Percentiles rank a stretch among this genome's conserved stretches.
These are phyloP conservation scores for Sclerotinia minor DNA, from an alignment of 2,329 filamentous ascomycete species.

Conservation along the genomic window DNA sequence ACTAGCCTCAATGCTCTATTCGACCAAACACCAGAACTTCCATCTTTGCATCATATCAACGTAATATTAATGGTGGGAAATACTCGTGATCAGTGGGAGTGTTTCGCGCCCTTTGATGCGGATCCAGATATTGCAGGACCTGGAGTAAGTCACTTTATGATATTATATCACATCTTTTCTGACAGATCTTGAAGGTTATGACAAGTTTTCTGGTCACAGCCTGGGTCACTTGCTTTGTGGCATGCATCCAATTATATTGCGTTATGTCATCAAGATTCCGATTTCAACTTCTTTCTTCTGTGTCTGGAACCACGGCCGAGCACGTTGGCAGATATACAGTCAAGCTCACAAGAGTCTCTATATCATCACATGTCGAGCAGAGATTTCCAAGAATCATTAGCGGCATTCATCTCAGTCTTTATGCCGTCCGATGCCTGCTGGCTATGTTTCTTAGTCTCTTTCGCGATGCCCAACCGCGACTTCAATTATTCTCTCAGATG, in stretches of 20 bases:
- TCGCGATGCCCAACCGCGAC: conserved; percentile 5
- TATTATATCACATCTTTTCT: neutral
- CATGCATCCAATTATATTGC: conserved; percentile 27
- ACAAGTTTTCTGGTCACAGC: conserved; percentile 26
- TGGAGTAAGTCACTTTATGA: conserved; percentile 23
- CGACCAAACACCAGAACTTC: neutral
- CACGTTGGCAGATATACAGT: conserved; percentile 20
- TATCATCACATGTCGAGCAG: neutral
- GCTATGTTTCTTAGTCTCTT: conserved; percentile 21
- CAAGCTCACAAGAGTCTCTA: neutral
- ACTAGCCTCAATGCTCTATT: neutral
- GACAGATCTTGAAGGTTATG: conserved; percentile 24
- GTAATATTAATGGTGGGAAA: neutral
- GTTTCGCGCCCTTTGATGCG: conserved; percentile 20
- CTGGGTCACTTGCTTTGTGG: conserved; percentile 27
- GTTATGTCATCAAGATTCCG: conserved; percentile 12
- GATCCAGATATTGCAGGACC: conserved; percentile 28
- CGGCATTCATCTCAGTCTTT: neutral
- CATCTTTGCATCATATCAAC: neutral
- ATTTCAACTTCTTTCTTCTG: conserved; percentile 5
- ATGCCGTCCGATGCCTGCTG: neutral
- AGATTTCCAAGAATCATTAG: neutral
- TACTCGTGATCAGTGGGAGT: conserved; percentile 13
- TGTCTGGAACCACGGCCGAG: conserved; percentile 9
- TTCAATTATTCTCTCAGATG: conserved; percentile 20